A percentile compares a stretch with the other conserved stretches of the same genome.
Conservation (phyloP, 345 rosid species). For the Noccaea bulbosa region DNA sequence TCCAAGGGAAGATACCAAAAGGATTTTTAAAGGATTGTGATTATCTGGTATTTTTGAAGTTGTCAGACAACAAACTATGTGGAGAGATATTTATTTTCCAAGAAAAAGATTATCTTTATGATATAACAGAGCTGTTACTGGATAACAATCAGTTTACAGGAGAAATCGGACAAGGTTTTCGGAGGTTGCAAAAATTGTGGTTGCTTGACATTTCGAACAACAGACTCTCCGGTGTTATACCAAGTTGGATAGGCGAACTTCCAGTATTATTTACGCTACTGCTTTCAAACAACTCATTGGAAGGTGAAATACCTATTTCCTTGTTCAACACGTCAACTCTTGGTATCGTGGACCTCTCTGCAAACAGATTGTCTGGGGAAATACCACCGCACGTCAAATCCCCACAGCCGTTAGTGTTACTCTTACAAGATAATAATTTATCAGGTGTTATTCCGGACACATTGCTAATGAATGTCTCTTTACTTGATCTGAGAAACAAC, state of each 20-base stretch:
- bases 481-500: slow-evolving; percentile 31
- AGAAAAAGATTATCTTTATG: not conserved
- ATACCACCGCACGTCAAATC: slow-evolving; percentile 3
- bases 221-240: not conserved
- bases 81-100: not conserved
- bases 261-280: not conserved
- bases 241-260: slow-evolving; percentile 19
- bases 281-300: slow-evolving; percentile 5
- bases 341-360: slow-evolving; percentile 16
- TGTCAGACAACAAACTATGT: slow-evolving; percentile 15
- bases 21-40: not conserved
- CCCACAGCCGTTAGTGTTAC: not conserved
- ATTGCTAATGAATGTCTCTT: not conserved
- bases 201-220: slow-evolving; percentile 13
- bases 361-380: slow-evolving; percentile 4
- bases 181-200: fast-evolving
- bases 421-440: slow-evolving; percentile 5
- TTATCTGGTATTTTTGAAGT: not conserved
- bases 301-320: slow-evolving; percentile 13
- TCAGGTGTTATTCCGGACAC: not conserved
- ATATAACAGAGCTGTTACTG: not conserved
- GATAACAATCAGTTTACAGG: slow-evolving; percentile 14
- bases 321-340: not conserved
- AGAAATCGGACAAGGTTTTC: slow-evolving; percentile 13
- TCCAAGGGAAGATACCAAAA: slow-evolving; percentile 18